Evolutionary conservation across 2,329 filamentous ascomycete species (phyloP).

Genomic region (Phyllachora maydis): DNA sequence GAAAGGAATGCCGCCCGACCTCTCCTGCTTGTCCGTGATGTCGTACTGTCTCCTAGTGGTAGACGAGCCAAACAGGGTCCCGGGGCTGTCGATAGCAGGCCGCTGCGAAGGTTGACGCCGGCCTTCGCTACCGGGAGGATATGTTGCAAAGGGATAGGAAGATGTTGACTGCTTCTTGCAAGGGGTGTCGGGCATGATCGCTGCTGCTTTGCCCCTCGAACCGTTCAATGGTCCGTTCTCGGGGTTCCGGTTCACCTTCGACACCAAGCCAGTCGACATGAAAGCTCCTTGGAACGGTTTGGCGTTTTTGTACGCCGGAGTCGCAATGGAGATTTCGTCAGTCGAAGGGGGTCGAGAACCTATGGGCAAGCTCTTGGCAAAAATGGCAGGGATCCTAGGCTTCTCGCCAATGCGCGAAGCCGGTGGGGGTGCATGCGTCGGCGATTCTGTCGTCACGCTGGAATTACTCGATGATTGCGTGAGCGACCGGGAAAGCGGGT

Average conservation of each 20-base stretch:
- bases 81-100: slow-evolving; percentile 59
- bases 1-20: too few relatives aligned
- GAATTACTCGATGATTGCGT: slow-evolving; percentile 62
- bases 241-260: slow-evolving; percentile 74
- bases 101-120: slow-evolving; percentile 41
- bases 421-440: slow-evolving; percentile 40
- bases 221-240: slow-evolving; percentile 37
- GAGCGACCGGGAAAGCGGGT: slow-evolving; percentile 71
- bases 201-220: slow-evolving; percentile 26
- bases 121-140: slow-evolving; percentile 37
- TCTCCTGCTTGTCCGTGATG: too few relatives aligned
- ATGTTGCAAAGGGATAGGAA: slow-evolving; percentile 46
- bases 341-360: slow-evolving; percentile 26
- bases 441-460: slow-evolving; percentile 54
- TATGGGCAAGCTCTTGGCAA: slow-evolving; percentile 58
- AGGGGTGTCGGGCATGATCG: slow-evolving; percentile 76
- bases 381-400: slow-evolving; percentile 27
- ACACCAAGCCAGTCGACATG: slow-evolving; percentile 84
- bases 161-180: slow-evolving; percentile 89
- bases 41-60: slow-evolving; percentile 27
- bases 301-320: slow-evolving; percentile 57
- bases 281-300: slow-evolving; percentile 69
- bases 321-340: slow-evolving; percentile 39
- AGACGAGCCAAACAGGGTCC: slow-evolving; percentile 61
- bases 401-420: slow-evolving; percentile 29